Percentiles rank a stretch among this genome's conserved stretches.
Conservation (phyloP, 768 basidiomycete species). For the Trametes maxima region DNA sequence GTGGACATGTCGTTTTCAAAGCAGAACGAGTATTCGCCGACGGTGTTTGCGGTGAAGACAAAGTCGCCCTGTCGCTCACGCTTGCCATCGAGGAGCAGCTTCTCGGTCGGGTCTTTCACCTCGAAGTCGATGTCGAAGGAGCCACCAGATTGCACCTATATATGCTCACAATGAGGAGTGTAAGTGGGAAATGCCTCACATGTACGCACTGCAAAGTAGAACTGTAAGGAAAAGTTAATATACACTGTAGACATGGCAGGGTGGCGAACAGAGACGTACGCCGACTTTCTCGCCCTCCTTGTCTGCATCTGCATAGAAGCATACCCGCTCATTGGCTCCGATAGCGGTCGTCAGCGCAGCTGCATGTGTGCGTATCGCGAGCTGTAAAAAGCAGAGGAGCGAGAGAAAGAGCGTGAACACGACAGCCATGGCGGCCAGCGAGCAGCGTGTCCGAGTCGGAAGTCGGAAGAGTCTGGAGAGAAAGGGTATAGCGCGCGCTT, state of each 20-base stretch:
- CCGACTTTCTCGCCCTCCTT: conserved; percentile 92
- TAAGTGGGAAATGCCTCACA: neutral
- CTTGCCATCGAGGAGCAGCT: conserved; percentile 82
- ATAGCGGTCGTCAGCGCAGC: conserved; percentile 82
- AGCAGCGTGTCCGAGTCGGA: conserved; percentile 16
- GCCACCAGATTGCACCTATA: conserved; percentile 92
- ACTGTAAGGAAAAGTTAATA: conserved; percentile 46
- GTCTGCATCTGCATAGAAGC: conserved; percentile 97
- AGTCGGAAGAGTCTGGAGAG: neutral
- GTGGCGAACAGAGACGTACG: conserved; percentile 45
- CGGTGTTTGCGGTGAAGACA: conserved; percentile 90
- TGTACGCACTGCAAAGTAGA: conserved; percentile 89
- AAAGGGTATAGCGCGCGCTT: conserved; percentile 17
- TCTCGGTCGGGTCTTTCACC: conserved; percentile 88
- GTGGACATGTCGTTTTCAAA: conserved; percentile 98
- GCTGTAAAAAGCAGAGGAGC: conserved; percentile 23
- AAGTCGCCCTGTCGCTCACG: conserved; percentile 96
- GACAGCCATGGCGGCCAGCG: conserved; percentile 27
- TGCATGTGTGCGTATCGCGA: conserved; percentile 36
- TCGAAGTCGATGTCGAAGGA: conserved; percentile 96
- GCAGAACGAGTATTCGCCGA: conserved; percentile 94
- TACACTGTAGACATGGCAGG: conserved; percentile 5
- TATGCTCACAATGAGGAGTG: neutral
- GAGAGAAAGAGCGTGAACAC: conserved; percentile 23
- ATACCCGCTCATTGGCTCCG: conserved; percentile 77